Percentiles rank a stretch among this genome's conserved stretches.
phyloP scores from a whole-genome alignment of 768 basidiomycete genomes.

The Leucocoprinus birnbaumii region DNA sequence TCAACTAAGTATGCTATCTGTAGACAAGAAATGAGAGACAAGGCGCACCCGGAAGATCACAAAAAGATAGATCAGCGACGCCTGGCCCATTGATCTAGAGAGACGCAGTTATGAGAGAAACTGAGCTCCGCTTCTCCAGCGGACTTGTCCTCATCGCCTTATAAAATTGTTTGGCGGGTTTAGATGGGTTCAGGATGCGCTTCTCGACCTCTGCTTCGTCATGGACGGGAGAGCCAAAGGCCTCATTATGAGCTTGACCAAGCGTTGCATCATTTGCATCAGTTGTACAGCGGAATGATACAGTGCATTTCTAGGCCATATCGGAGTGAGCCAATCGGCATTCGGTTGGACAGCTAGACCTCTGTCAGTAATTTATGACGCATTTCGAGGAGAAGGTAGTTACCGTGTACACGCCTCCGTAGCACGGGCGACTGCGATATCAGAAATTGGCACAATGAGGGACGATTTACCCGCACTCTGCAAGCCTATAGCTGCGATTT shows the following conservation, averaged over 20 bases:
- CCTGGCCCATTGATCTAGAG: constrained; percentile 57
- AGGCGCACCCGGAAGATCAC: constrained; percentile 53
- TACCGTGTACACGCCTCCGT: constrained; percentile 75
- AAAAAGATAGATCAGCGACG: constrained; percentile 63
- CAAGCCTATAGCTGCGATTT: constrained; percentile 69
- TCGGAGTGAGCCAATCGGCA: constrained; percentile 44
- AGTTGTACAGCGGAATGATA: constrained; percentile 43
- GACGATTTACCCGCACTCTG: constrained; percentile 67
- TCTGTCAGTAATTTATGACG: constrained; percentile 21
- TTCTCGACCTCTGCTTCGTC: constrained; percentile 58
- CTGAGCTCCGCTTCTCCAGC: constrained; percentile 20
- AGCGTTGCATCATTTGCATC: constrained; percentile 35
- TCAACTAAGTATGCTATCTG: not conserved
- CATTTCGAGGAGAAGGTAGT: not conserved
- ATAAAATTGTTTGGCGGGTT: constrained; percentile 31
- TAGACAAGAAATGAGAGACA: not conserved
- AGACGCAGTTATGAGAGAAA: constrained; percentile 58
- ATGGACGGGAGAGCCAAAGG: constrained; percentile 47
- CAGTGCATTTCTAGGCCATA: constrained; percentile 45
- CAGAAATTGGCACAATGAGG: constrained; percentile 61
- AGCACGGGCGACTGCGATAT: constrained; percentile 51
- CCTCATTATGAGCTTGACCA: constrained; percentile 33
- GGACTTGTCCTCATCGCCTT: constrained; percentile 23
- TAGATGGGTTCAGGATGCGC: constrained; percentile 59
- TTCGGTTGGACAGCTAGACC: constrained; percentile 62